Percentiles rank a stretch among this genome's conserved stretches.
Conservation (phyloP, 176 grass and related monocot species). For the Pharus latifolius region DNA sequence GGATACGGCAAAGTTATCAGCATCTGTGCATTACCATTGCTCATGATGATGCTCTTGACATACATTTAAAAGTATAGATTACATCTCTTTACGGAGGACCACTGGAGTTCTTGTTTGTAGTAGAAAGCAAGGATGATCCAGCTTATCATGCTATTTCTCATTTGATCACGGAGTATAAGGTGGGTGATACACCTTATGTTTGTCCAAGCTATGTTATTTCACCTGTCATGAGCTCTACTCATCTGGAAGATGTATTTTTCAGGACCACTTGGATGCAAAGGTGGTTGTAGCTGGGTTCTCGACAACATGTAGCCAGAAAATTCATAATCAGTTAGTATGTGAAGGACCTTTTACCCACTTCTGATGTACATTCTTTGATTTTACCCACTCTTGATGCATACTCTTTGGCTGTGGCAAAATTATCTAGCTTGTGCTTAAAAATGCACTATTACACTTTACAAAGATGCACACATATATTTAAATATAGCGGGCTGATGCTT, state of each 20-base stretch:
- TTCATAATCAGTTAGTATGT: constrained; percentile 97
- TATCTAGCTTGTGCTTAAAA: too few species aligned
- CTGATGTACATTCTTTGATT: not conserved
- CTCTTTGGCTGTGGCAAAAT: too few species aligned
- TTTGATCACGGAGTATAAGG: constrained; percentile 78
- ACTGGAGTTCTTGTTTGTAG: constrained; percentile 83
- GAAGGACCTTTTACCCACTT: not conserved
- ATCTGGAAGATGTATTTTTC: constrained; percentile 38
- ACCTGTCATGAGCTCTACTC: not conserved
- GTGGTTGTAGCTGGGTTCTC: constrained; percentile 88
- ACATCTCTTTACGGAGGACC: constrained; percentile 98
- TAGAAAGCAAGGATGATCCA: constrained; percentile 83
- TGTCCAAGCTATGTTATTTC: not conserved
- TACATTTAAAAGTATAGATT: constrained; percentile 52
- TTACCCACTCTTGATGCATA: too few species aligned
- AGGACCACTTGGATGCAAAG: constrained; percentile 82
- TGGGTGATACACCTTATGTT: constrained; percentile 3
- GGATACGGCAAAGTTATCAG: too few species aligned
- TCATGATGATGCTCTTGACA: constrained; percentile 11
- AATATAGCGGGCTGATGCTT: too few species aligned
- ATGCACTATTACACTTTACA: too few species aligned
- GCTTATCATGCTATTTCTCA: constrained; percentile 68
- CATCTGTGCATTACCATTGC: not conserved
- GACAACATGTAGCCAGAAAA: constrained; percentile 98
- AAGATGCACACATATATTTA: too few species aligned